phyloP scores from a whole-genome alignment of 306 rosid genomes.

The Boehmeria nivea region DNA sequence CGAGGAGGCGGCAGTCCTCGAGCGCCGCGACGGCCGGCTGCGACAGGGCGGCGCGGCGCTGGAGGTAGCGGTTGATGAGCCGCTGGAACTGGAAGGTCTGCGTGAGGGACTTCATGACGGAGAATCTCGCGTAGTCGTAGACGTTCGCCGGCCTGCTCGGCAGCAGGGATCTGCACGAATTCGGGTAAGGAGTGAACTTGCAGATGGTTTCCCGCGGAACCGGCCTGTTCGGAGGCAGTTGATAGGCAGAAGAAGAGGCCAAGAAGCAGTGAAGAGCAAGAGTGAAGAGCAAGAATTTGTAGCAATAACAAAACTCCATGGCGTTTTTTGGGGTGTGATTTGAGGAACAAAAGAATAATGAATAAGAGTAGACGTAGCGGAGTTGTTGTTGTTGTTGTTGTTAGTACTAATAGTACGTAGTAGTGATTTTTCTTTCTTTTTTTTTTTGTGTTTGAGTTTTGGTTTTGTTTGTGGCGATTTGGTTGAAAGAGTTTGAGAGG shows the following conservation, averaged over 20 bases:
- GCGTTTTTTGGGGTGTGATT: too few species aligned
- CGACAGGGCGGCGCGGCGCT: background rate
- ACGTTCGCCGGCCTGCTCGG: background rate
- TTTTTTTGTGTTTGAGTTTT: too few species aligned
- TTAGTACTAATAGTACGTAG: too few species aligned
- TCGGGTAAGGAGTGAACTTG: slow-evolving; percentile 4
- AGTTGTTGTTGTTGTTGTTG: too few species aligned
- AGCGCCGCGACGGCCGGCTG: background rate
- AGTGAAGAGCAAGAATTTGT: background rate
- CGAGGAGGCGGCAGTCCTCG: slow-evolving; percentile 9
- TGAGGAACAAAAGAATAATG: too few species aligned
- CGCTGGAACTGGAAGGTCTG: background rate
- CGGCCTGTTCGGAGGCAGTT: background rate
- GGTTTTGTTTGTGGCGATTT: too few species aligned
- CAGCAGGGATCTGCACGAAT: background rate
- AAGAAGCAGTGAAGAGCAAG: background rate
- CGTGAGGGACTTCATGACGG: background rate
- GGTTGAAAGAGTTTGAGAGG: too few species aligned
- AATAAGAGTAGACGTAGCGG: too few species aligned
- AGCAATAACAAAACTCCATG: too few species aligned
- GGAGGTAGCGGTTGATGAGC: background rate
- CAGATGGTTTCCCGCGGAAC: slow-evolving; percentile 1
- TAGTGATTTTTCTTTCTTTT: too few species aligned
- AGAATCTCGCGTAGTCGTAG: background rate
- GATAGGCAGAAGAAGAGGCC: background rate